Evolutionary conservation across 257 asterid genomes (phyloP), one percentile per base, ranked within the genome.

Genomic region (Solanum sitiens): DNA sequence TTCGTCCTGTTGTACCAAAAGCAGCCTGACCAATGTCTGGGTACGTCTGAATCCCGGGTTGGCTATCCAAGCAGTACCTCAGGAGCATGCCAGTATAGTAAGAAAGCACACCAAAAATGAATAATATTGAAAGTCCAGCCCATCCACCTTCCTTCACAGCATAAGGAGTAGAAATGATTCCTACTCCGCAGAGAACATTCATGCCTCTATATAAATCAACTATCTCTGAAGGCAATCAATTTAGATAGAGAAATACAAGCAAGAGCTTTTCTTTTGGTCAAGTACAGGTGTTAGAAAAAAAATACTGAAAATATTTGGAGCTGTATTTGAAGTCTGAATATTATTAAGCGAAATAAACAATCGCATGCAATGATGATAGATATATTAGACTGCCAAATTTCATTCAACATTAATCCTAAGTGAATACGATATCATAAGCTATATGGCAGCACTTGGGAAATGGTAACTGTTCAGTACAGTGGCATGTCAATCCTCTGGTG

Each of bases 1-100:
- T 65, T 83, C 99, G 99, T 12, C 99, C 99, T 4, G 59, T 20
- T 8, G 93, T 91, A 45, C 98, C 99, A 76, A 97, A 97, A 21
- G 99, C 99, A 76, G 98, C 99, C 91, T 96, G 98, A 88, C 99
- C 99, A 86, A 97, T 95, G 90, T 97, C 98, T 1, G 99, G 99
- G 87, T 97, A 97, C 1, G 99, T 97, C 87, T 92, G 96, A 32
- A 97, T 98, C 42, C 98, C 99, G 0, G 98, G 99, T 90, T 92
- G 93, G 92, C 99, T 97, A 90, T 97, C 99, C 94, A 96, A 93
- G 89, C 99, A 97, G 88, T 65, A 82, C 44, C 98, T 90, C 45
- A 96, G 89, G 87, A 97, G 99, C 88, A 97, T 91, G 86, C 99
- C 99, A 23, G 99, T 84, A 39, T 89, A 89, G 87, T 20, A 89